Conservation (phyloP, 306 rosid genomes). For the Sindora glabra region DNA sequence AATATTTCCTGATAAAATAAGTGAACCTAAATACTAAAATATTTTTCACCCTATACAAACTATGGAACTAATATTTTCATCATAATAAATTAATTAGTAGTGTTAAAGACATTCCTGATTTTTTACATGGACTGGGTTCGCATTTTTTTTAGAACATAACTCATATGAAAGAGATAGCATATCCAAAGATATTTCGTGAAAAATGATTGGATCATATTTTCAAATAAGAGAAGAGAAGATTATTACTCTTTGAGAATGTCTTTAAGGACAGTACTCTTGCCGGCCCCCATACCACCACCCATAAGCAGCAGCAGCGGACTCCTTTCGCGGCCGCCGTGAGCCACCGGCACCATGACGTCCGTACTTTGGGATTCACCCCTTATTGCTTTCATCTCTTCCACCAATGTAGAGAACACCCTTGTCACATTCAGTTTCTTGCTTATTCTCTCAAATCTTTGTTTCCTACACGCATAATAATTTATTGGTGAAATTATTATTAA, state of each 20-base stretch:
- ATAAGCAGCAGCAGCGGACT: slow-evolving; percentile 80
- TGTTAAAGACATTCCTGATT: too few relatives aligned
- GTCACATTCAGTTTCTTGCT: slow-evolving; percentile 48
- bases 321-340: slow-evolving; percentile 42
- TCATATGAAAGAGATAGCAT: too few relatives aligned
- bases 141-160: too few relatives aligned
- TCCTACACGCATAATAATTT: slow-evolving; percentile 27
- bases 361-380: slow-evolving; percentile 29
- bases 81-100: too few relatives aligned
- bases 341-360: slow-evolving; percentile 42
- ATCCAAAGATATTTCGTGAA: too few relatives aligned
- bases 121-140: too few relatives aligned
- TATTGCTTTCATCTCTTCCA: slow-evolving; percentile 73
- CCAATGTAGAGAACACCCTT: slow-evolving; percentile 62
- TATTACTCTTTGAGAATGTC: slow-evolving; percentile 63
- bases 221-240: not conserved
- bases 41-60: too few relatives aligned
- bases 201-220: too few relatives aligned
- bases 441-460: slow-evolving; percentile 62
- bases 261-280: slow-evolving; percentile 94
- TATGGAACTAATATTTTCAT: too few relatives aligned
- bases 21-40: too few relatives aligned
- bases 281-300: slow-evolving; percentile 99
- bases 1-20: too few relatives aligned
- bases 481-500: not conserved